Percentiles rank a stretch among this genome's conserved stretches.
phyloP scores from a whole-genome alignment of 495 filamentous ascomycete genomes.

The Daldinia decipiens region DNA sequence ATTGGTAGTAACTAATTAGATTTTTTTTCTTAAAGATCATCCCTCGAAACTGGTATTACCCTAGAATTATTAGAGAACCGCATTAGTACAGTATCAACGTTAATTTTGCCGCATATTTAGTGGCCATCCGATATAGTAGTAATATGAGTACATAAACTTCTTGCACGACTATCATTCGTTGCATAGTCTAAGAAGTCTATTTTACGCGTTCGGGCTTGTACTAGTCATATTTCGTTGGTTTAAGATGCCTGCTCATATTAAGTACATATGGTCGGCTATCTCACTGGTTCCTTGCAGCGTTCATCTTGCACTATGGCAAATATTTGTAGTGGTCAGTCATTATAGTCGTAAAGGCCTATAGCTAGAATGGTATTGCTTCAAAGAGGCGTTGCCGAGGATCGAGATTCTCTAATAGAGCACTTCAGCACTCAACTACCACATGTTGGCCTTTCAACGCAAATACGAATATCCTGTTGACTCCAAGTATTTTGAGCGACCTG shows the following conservation, averaged over 20 bases:
- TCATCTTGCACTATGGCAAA: background rate
- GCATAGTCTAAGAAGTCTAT: background rate
- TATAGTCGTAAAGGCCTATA: background rate
- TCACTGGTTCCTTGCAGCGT: conserved; percentile 4
- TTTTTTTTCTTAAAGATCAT: background rate
- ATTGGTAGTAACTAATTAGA: background rate
- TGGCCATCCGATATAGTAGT: background rate
- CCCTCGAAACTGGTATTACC: background rate
- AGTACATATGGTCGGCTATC: conserved; percentile 12
- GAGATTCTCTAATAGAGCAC: background rate
- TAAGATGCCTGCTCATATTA: conserved; percentile 13
- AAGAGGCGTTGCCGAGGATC: background rate
- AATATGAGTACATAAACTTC: background rate
- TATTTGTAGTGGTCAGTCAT: background rate
- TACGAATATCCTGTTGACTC: background rate
- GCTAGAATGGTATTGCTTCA: background rate
- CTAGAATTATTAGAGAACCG: background rate
- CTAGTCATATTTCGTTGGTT: conserved; percentile 2
- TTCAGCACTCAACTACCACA: background rate
- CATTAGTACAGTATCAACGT: background rate
- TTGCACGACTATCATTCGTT: background rate
- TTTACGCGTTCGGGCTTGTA: background rate
- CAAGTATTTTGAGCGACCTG: background rate
- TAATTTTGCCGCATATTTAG: background rate
- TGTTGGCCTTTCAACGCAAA: background rate